Evolutionary conservation across 176 grass and related monocot genomes (phyloP).

Genomic region (Cocos nucifera): DNA sequence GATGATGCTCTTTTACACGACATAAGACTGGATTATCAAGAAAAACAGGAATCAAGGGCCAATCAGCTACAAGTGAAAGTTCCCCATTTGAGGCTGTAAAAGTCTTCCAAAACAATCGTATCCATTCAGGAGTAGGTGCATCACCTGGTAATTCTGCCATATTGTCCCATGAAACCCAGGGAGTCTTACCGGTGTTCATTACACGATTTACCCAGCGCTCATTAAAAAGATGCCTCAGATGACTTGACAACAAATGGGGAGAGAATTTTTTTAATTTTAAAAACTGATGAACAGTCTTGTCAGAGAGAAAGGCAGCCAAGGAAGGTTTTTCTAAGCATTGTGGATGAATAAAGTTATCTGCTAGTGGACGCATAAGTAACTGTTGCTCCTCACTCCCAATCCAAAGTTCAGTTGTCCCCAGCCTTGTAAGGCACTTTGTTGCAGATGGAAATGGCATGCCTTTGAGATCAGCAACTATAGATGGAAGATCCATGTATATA

Average conservation of each 20-base stretch:
- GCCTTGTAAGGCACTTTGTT: conserved; percentile 56
- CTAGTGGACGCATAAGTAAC: conserved; percentile 61
- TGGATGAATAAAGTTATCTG: conserved; percentile 78
- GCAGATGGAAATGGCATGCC: conserved; percentile 80
- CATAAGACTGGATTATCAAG: conserved; percentile 54
- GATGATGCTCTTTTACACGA: conserved; percentile 54
- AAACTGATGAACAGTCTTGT: conserved; percentile 63
- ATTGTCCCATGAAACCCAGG: conserved; percentile 77
- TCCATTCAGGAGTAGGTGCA: conserved; percentile 71
- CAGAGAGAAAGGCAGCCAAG: conserved; percentile 58
- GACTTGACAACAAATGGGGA: conserved; percentile 55
- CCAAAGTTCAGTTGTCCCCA: conserved; percentile 82
- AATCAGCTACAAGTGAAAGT: conserved; percentile 66
- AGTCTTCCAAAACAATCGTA: conserved; percentile 79
- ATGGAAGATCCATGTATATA: conserved; percentile 32
- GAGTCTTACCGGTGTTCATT: conserved; percentile 21
- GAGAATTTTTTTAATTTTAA: conserved; percentile 70
- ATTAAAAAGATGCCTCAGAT: conserved; percentile 71
- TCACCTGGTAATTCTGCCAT: conserved; percentile 32
- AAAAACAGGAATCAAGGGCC: conserved; percentile 94
- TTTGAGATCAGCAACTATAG: conserved; percentile 61
- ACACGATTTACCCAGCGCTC: conserved; percentile 44
- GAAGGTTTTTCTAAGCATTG: conserved; percentile 70
- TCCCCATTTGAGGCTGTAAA: conserved; percentile 62
- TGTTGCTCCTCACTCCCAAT: conserved; percentile 81